These are phyloP conservation scores for Skeletonema potamos DNA, from an alignment of 108 stramenopile genomes.

Conservation along the genomic window DNA sequence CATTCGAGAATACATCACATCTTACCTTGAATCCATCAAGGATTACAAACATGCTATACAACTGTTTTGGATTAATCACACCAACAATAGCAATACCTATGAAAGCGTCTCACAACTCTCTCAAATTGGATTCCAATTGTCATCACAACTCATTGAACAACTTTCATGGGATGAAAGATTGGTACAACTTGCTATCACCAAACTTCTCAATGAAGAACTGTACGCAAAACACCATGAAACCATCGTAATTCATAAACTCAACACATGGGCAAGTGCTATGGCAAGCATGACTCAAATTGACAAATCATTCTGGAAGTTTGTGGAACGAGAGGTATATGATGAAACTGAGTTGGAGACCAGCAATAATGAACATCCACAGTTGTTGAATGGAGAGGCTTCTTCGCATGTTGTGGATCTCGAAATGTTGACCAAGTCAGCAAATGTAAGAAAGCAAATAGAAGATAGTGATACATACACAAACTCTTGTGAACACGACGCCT, in stretches of 20 bases:
- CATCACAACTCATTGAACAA: slow-evolving; percentile 25
- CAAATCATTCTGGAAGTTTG: slow-evolving; percentile 31
- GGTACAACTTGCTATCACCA: not conserved
- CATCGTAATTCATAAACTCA: slow-evolving; percentile 2
- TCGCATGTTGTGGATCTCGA: not conserved
- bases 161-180: slow-evolving; percentile 19
- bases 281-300: slow-evolving; percentile 30
- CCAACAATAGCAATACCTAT: not conserved
- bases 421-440: not conserved
- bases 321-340: slow-evolving; percentile 24
- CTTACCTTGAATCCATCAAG: slow-evolving; percentile 1
- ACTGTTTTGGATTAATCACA: not conserved
- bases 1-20: not conserved
- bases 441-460: not conserved
- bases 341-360: slow-evolving; percentile 14
- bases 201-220: slow-evolving; percentile 27
- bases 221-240: not conserved
- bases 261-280: slow-evolving; percentile 17
- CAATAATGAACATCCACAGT: not conserved
- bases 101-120: slow-evolving; percentile 2
- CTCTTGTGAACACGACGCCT: not conserved
- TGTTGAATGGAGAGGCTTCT: slow-evolving; percentile 11
- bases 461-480: not conserved
- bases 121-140: slow-evolving; percentile 12
- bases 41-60: not conserved